Evolutionary conservation across 305 asterid species (phyloP).

Genomic region (Fraxinus floribunda): DNA sequence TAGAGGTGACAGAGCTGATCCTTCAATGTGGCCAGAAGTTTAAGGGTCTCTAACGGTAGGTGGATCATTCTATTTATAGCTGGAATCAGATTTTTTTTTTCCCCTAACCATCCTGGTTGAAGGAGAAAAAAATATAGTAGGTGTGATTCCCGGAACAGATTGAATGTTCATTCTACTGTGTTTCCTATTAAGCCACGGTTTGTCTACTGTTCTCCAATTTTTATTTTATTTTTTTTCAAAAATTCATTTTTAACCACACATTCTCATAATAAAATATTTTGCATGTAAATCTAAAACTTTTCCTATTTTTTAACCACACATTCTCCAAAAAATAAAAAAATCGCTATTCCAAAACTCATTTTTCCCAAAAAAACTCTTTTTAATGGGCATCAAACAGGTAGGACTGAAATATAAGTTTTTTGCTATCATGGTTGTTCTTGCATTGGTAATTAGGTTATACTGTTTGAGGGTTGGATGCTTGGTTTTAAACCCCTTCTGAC

Average conservation of each 20-base stretch:
- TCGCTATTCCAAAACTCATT: no score
- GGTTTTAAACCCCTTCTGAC: conserved; percentile 86
- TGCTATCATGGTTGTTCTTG: background rate
- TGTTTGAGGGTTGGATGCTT: conserved; percentile 99
- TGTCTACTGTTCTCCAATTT: no score
- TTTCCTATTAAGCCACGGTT: background rate
- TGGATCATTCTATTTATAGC: background rate
- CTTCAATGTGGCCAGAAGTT: conserved; percentile 90
- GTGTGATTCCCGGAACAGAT: background rate
- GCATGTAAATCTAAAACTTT: no score
- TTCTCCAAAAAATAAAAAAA: no score
- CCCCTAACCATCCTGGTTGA: background rate
- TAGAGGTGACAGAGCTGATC: conserved; percentile 91
- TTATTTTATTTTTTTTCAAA: no score
- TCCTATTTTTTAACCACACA: no score
- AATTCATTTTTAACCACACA: no score
- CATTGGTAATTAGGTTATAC: conserved; percentile 57
- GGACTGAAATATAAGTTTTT: background rate
- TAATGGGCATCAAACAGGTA: background rate
- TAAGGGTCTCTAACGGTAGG: conserved; percentile 92
- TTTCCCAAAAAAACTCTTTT: no score
- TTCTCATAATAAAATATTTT: no score
- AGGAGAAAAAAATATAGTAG: background rate
- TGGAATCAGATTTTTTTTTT: background rate
- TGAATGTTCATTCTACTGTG: background rate